Evolutionary conservation across 2,329 filamentous ascomycete species (phyloP), one percentile per base, ranked within the genome.

Genomic region (Botryotinia convoluta): DNA sequence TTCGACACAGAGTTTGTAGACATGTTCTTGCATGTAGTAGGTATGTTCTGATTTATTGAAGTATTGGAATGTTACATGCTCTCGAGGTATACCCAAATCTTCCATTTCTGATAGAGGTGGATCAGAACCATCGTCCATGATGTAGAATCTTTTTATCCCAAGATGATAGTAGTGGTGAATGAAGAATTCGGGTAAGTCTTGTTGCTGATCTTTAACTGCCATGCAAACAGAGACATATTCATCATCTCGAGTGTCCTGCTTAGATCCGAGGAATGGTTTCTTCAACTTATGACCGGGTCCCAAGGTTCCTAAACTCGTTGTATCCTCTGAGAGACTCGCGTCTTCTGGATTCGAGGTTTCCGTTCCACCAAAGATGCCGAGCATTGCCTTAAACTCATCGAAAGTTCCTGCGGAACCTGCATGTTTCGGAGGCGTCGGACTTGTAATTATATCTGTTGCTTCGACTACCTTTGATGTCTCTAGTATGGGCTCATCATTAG

Each of bases 111-210:
- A 76, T 16, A 80, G 64, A 29, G 76, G 76, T 1, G 78, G 78
- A 3, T 73, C 60, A 51, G 79, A 79, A 32, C 75, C 75, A 67
- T 80, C 79, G 54, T 80, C 79, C 75, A 80, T 79, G 71, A 80
- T 75, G 69, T 80, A 80, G 71, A 80, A 79, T 35, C 76, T 71
- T 2, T 71, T 73, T 59, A 80, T 78, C 26, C 74, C 74, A 48
- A 78, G 64, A 64, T 80, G 77, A 71, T 79, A 69, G 57, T 80
- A 80, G 64, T 80, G 79, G 54, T 80, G 78, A 4, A 75, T 74
- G 42, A 80, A 74, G 42, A 73, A 79, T 69, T 80, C 79, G 1
- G 76, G 74, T n/a, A 80, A 74, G 59, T 80, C 79, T 18, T 20
- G 32, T 39, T 62, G 62, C 39, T 79, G 76, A 59, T 80, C 72